Evolutionary conservation across 2,329 filamentous ascomycete species (phyloP).

Genomic region (Apiospora rasikravindrae): DNA sequence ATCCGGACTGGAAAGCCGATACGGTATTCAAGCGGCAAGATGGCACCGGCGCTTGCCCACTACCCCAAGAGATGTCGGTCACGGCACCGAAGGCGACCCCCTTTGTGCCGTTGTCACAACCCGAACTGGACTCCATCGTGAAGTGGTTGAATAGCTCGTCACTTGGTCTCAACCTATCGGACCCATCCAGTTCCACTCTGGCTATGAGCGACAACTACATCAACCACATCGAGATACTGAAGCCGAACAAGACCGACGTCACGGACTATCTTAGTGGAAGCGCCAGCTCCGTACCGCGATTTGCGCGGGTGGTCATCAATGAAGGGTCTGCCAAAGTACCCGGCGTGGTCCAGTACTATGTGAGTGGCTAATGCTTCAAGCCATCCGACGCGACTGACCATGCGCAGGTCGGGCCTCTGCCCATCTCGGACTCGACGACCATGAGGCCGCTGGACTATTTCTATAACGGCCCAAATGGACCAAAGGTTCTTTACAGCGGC

Average conservation of each 20-base stretch:
- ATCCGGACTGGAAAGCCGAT: background rate
- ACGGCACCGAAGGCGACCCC: background rate
- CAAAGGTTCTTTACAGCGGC: background rate
- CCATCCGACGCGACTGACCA: background rate
- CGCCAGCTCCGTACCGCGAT: background rate
- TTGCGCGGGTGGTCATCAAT: background rate
- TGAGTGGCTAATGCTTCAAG: background rate
- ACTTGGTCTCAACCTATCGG: background rate
- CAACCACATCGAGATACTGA: background rate
- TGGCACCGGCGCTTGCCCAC: background rate
- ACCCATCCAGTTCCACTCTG: background rate
- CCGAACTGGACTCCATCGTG: background rate
- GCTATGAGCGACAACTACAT: constrained; percentile 7
- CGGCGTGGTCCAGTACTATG: background rate
- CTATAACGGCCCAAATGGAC: background rate
- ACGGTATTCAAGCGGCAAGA: background rate
- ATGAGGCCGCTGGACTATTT: constrained; percentile 1
- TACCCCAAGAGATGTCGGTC: background rate
- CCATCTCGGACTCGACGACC: background rate
- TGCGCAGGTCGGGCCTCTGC: background rate
- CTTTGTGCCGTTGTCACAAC: background rate
- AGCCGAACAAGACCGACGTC: background rate
- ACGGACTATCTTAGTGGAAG: background rate
- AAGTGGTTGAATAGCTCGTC: background rate
- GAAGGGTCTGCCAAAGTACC: background rate